Base-by-base conservation (phyloP, 306 rosid genomes). In the Lotus japonicus region DNA sequence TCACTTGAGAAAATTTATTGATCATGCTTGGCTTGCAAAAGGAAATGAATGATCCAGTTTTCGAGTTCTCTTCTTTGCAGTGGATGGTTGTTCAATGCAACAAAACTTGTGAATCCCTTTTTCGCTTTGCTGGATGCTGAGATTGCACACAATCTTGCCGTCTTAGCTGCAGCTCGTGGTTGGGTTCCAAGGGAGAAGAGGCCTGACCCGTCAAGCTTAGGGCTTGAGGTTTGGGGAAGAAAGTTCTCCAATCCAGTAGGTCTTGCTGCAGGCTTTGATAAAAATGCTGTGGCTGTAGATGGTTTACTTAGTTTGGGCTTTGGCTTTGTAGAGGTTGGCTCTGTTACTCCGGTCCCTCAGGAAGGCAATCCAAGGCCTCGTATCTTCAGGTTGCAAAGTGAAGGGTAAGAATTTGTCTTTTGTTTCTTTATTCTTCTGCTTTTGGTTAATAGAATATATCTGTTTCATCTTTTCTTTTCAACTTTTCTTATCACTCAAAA, bases 101-200 rank as follows among this genome's bases (percentile, higher is more conserved):
- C 97, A 46, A 94, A 86, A 85, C 85, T 90, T 39, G 89, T 90
- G 72, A 94, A 94, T 79, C 98, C 97, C 11, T 85, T 90, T 73
- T 94, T 94, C 6, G 94, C 98, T 46, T 87, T 94, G 82, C 66
- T 94, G 80, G 98, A 92, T 58, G 86, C 98, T 0, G 98, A 92
- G 85, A 54, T 79, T 79, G 98, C 98, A 8, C 98, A 92, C 75
- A 83, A 66, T 19, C 72, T 92, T 58, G 98, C 76, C 21, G 92
- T 92, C 79, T 84, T 90, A 28, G 98, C 98, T 18, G 96, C 98
- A 66, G 89, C 98, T 58, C 94, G 92, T 56, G 91, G 97, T 53
- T 92, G 98, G 98, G 88, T 92, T 78, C 98, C 98, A 17, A 84
- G 91, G 71, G 98, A 92, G 87, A 92, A 90, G 87, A 89, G 98